Percentiles rank a stretch among this genome's conserved stretches.
These are phyloP conservation scores for Cynanchum wilfordii DNA, from an alignment of 257 asterid genomes.

Conservation along the genomic window DNA sequence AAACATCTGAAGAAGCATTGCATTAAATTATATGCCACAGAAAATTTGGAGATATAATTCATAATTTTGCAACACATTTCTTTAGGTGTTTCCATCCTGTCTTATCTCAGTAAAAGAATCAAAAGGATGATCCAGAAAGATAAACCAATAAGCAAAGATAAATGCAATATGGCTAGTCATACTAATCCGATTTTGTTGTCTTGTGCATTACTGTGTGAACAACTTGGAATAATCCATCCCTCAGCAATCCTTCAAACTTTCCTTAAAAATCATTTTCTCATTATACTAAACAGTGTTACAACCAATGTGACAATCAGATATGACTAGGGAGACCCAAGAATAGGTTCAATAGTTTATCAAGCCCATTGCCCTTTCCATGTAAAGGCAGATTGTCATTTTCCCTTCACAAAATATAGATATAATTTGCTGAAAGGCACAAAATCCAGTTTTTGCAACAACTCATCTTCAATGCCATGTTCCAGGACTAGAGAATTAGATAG, in stretches of 20 bases:
- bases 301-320: not conserved
- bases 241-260: not conserved
- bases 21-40: not conserved
- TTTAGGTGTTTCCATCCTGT: not conserved
- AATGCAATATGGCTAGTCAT: not conserved
- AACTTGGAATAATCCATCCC: not conserved
- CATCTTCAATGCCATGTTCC: not conserved
- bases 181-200: not conserved
- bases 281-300: not conserved
- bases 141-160: not conserved
- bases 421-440: not conserved
- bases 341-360: not conserved
- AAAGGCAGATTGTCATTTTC: not conserved
- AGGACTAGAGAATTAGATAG: not conserved
- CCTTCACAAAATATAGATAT: not conserved
- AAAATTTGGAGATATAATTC: not conserved
- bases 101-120: not conserved
- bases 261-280: not conserved
- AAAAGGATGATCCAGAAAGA: not conserved
- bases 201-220: not conserved
- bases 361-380: not conserved
- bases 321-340: not conserved
- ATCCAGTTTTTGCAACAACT: not conserved
- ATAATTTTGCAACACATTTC: not conserved
- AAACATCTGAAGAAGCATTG: not conserved